Base-by-base conservation (phyloP, 495 filamentous ascomycete species). In the Aspergillus mulundensis region DNA sequence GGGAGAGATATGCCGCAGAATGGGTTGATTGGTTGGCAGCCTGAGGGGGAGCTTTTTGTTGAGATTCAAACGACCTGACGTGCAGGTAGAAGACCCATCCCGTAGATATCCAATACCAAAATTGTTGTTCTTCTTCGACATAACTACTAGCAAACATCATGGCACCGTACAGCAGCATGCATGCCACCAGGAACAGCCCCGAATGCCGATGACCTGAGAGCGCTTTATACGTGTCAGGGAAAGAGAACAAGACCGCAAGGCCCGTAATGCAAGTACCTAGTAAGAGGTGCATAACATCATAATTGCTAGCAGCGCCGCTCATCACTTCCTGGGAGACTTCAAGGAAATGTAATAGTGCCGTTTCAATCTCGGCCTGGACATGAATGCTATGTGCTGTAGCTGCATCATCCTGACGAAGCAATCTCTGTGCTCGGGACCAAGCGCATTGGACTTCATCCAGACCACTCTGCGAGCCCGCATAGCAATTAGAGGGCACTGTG, bases 101-200 rank as follows among this genome's bases (percentile, higher is more conserved):
- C 0, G 88, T 85, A 12, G 87, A 83, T 16, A 82, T 66, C 91
- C 92, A 96, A 69, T 97, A 97, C 94, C 94, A 99, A 69, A 95
- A 96, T 58, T 97, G 87, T 21, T 97, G 94, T 66, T 99, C 94
- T 70, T 99, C 94, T 66, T 99, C 94, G 21, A 99, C 90, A 65
- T 91, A 97, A 66, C 91, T 96, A 68, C 89, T 95, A 25, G 92
- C 91, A 71, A 97, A 97, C 91, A 97, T 97, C 87, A 95, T 92
- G 28, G 80, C 66, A 10, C 85, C 83, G 66, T 96, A 95, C 0
- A 81, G 65, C 1, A 86, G 8, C 1, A 82, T 54, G 53, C 64
- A 64, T n/a, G 70, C 50, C 5, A 61, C 34, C 49, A 76, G 58
- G 49, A 77, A 75, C 1, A 61, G 19, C 1, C 69, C 66, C 1